Percentiles rank a stretch among this genome's conserved stretches.
Conservation (phyloP, 2,329 filamentous ascomycete species). For the Aspergillus fructus region DNA sequence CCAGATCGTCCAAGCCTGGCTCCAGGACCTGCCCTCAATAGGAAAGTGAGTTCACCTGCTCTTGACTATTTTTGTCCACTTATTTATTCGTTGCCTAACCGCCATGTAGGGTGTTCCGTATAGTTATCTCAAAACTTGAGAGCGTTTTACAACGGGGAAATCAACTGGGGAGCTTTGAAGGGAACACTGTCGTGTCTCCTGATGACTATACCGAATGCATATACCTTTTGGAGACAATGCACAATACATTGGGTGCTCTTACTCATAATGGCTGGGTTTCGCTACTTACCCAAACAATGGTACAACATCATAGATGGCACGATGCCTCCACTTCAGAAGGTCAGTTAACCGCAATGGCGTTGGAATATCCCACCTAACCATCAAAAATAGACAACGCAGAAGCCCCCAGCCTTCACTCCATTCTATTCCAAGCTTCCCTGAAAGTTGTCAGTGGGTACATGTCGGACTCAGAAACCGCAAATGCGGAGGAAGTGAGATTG, state of each 20-base stretch:
- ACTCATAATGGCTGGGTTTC: constrained; percentile 69
- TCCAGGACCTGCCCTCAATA: constrained; percentile 59
- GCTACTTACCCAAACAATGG: constrained; percentile 62
- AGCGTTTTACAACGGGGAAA: constrained; percentile 29
- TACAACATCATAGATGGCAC: constrained; percentile 48
- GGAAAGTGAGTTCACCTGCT: constrained; percentile 44
- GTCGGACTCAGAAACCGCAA: constrained; percentile 24
- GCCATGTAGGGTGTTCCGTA: constrained; percentile 34
- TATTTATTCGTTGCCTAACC: constrained; percentile 1
- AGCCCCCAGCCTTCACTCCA: constrained; percentile 32
- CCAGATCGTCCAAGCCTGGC: constrained; percentile 76
- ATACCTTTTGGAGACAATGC: constrained; percentile 74
- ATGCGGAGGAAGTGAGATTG: constrained; percentile 61
- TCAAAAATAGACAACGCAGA: constrained; percentile 24
- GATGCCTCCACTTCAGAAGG: constrained; percentile 52
- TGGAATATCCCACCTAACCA: neutral
- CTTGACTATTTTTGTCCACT: neutral
- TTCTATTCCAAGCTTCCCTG: constrained; percentile 32
- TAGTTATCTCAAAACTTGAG: constrained; percentile 36
- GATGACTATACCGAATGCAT: constrained; percentile 74
- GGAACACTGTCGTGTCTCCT: constrained; percentile 46
- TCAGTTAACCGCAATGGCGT: constrained; percentile 16
- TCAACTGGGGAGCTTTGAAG: constrained; percentile 22
- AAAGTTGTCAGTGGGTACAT: constrained; percentile 27
- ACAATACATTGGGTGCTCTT: constrained; percentile 68